These are phyloP conservation scores for Aspergillus sclerotialis DNA, from an alignment of 2,329 filamentous ascomycete genomes.

Conservation along the genomic window DNA sequence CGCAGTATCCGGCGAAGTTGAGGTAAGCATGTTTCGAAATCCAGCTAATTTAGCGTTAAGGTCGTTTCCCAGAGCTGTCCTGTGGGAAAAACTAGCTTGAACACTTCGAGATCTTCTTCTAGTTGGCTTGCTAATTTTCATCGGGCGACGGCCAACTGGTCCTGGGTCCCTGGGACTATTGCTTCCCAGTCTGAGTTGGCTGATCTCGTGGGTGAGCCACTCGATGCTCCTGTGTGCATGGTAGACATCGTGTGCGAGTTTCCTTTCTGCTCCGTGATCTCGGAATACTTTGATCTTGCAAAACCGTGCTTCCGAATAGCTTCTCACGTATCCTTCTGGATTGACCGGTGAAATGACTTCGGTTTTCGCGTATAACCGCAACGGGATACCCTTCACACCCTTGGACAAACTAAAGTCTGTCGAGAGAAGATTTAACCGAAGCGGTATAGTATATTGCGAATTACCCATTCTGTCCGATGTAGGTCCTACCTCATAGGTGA, in stretches of 20 bases:
- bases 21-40: background rate
- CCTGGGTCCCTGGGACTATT: background rate
- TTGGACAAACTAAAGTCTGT: conserved; percentile 96
- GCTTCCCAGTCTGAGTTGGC: too few relatives aligned
- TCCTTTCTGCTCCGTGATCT: conserved; percentile 84
- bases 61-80: too few relatives aligned
- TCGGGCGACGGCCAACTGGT: background rate
- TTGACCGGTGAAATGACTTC: conserved; percentile 51
- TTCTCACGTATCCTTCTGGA: background rate
- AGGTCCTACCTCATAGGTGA: conserved; percentile 8
- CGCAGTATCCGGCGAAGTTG: background rate
- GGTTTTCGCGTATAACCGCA: conserved; percentile 81
- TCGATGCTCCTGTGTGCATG: background rate
- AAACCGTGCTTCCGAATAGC: conserved; percentile 57
- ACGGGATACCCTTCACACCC: conserved; percentile 88
- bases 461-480: conserved; percentile 31
- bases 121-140: background rate
- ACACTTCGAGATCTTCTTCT: too few relatives aligned
- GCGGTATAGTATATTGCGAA: conserved; percentile 73
- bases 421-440: conserved; percentile 91
- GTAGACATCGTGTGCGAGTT: conserved; percentile 50
- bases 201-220: too few relatives aligned
- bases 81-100: too few relatives aligned
- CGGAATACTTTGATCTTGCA: conserved; percentile 93
- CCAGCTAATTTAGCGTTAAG: too few relatives aligned